Evolutionary conservation across 345 rosid genomes (phyloP).

Genomic region (Erodium maritimum): DNA sequence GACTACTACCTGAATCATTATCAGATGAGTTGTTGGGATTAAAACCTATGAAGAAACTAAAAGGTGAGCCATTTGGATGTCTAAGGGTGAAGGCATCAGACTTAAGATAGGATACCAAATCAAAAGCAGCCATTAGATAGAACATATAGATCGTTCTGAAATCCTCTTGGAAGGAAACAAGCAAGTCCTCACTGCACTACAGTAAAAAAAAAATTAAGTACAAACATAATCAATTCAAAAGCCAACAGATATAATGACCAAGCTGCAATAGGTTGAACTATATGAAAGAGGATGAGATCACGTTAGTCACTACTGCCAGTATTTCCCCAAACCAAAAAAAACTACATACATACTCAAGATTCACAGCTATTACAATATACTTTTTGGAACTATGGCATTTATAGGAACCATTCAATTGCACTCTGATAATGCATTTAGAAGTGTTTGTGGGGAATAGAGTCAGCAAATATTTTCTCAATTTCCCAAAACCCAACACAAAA

Average conservation of each 20-base stretch:
- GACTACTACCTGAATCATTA: slow-evolving; percentile 34
- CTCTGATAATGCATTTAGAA: too few species aligned
- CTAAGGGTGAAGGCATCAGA: slow-evolving; percentile 23
- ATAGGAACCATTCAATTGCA: not conserved
- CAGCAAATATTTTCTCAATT: too few species aligned
- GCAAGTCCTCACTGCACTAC: not conserved
- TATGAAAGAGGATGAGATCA: too few species aligned
- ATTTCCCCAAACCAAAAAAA: too few species aligned
- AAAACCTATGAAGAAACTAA: slow-evolving; percentile 26
- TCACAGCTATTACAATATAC: too few species aligned
- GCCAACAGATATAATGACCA: not conserved
- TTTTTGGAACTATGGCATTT: too few species aligned
- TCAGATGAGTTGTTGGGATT: slow-evolving; percentile 23
- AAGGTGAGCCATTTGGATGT: slow-evolving; percentile 22
- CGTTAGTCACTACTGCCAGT: too few species aligned
- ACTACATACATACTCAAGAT: too few species aligned
- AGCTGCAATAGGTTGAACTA: not conserved
- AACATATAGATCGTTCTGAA: slow-evolving; percentile 9
- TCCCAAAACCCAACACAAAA: too few species aligned
- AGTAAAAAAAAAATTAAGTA: too few species aligned
- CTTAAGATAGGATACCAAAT: slow-evolving; percentile 14
- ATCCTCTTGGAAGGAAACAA: too few species aligned
- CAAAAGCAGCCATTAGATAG: slow-evolving; percentile 24
- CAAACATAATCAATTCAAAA: not conserved
- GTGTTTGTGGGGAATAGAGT: too few species aligned